Percentiles rank a stretch among this genome's conserved stretches.
Evolutionary conservation across 2,329 filamentous ascomycete species (phyloP).

Genomic region (Verticillium tricorpus): DNA sequence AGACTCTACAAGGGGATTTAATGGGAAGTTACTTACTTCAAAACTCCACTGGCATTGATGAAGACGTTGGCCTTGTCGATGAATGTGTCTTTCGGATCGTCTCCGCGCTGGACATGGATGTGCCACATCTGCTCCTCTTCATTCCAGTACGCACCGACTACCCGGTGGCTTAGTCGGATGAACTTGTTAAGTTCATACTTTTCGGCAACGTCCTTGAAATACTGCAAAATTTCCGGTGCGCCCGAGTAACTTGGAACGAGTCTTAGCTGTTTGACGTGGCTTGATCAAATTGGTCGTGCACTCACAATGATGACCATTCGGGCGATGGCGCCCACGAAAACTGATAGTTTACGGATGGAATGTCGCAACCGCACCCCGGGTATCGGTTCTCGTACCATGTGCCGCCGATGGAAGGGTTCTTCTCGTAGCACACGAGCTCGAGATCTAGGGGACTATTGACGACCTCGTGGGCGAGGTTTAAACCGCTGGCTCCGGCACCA

Average conservation of each 20-base stretch:
- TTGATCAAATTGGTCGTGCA: too few relatives aligned
- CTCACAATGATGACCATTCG: slow-evolving; percentile 50
- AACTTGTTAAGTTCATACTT: slow-evolving; percentile 34
- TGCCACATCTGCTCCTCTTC: slow-evolving; percentile 18
- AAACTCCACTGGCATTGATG: neutral
- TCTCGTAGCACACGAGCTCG: slow-evolving; percentile 14
- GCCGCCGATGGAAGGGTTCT: slow-evolving; percentile 21
- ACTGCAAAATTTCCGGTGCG: slow-evolving; percentile 50
- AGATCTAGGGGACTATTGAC: slow-evolving; percentile 14
- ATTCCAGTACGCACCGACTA: slow-evolving; percentile 23
- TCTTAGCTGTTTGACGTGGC: too few relatives aligned
- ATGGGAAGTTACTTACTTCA: neutral
- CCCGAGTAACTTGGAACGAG: slow-evolving; percentile 32
- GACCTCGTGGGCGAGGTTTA: slow-evolving; percentile 21
- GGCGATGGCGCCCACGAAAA: slow-evolving; percentile 54
- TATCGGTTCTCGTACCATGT: slow-evolving; percentile 29
- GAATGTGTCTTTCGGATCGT: slow-evolving; percentile 8
- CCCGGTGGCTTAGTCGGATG: slow-evolving; percentile 24
- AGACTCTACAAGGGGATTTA: too few relatives aligned
- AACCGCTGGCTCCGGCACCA: slow-evolving; percentile 18
- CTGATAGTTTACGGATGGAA: slow-evolving; percentile 21
- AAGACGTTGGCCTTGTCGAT: slow-evolving; percentile 11
- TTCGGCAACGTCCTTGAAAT: slow-evolving; percentile 44
- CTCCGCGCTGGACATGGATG: slow-evolving; percentile 7
- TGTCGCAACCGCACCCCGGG: slow-evolving; percentile 17